Base-by-base conservation (phyloP, 306 rosid genomes). In the Vigna hirtella region DNA sequence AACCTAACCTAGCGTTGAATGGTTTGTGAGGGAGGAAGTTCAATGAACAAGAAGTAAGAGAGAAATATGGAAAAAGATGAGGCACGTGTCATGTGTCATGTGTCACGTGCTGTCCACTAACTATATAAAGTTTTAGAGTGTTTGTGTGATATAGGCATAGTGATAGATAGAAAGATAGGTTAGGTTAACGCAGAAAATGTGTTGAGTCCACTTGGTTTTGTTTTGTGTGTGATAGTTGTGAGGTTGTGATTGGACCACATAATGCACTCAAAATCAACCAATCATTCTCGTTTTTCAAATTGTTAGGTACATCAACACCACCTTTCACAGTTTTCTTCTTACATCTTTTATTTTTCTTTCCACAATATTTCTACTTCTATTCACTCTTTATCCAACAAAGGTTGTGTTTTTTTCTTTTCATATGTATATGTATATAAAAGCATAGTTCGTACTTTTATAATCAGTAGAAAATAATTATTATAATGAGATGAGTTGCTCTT, bases 161-260 rank as follows among this genome's bases (percentile, higher is more conserved):
- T 30, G 38, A 34, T 34, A 34, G 38, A 34, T 34, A 34, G 38
- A 34, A 34, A 36, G 42, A 36, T 36, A 36, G 40, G 40, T 36
- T 42, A 42, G 36, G 52, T 12, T 61, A 66, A 71, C 74, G 82
- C 75, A 82, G 51, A 83, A 78, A 83, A 47, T 66, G 34, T 66
- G 75, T 72, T 72, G 1, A 34, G 48, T 28, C 22, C 22, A 20
- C 86, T 77, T 57, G 11, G 16, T 66, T 72, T 56, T 83, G 83
- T 78, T 83, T 55, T 70, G 5, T 78, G 14, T 53, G 49, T 58
- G 69, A 42, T 61, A 43, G 1, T 3, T 79, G 86, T 79, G 28
- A 52, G 40, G 57, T 61, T 79, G 58, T 68, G 30, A 79, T 83
- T 83, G 78, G 86, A 79, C 86, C 83, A 79, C 65, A 40, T 51